Conservation (phyloP, 75 land plant species). For the Isoetes taiwanensis region DNA sequence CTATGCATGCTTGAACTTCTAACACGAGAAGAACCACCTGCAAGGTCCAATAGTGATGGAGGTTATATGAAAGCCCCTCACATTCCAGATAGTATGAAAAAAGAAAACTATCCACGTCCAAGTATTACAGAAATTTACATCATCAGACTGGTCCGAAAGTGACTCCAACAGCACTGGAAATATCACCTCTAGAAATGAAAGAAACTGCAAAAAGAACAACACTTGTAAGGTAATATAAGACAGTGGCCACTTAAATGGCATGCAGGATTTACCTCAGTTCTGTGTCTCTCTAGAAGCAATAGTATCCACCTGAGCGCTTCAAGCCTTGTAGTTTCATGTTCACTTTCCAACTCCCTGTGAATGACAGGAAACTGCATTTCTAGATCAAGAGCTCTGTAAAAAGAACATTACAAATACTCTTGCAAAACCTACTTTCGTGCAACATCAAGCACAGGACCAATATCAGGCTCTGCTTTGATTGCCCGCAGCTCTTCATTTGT, state of each 20-base stretch:
- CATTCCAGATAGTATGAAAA: too few species aligned
- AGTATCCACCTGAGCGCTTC: constrained; percentile 89
- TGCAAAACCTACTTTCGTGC: constrained; percentile 53
- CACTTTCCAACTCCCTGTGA: constrained; percentile 72
- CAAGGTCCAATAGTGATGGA: too few species aligned
- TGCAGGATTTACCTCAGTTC: constrained; percentile 87
- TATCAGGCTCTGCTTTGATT: constrained; percentile 53
- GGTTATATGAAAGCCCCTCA: too few species aligned
- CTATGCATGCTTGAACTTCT: constrained; percentile 93
- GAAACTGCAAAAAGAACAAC: constrained; percentile 48
- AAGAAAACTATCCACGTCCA: too few species aligned
- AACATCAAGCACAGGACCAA: constrained; percentile 68
- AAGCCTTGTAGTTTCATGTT: constrained; percentile 71
- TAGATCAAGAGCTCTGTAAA: too few species aligned
- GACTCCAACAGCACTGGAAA: constrained; percentile 65
- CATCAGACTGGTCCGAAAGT: constrained; percentile 86
- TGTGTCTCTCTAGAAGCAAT: constrained; percentile 56
- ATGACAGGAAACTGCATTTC: too few species aligned
- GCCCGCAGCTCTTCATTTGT: constrained; percentile 93
- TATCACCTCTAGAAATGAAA: constrained; percentile 53
- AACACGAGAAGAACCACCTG: constrained; percentile 93
- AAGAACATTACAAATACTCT: neutral
- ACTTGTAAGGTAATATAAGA: neutral
- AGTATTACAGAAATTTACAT: too few species aligned
- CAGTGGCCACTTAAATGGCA: neutral